A percentile compares a stretch with the other conserved stretches of the same genome.
These are phyloP conservation scores for Coniochaeta prunicola DNA, from an alignment of 2,329 filamentous ascomycete species.

Conservation along the genomic window DNA sequence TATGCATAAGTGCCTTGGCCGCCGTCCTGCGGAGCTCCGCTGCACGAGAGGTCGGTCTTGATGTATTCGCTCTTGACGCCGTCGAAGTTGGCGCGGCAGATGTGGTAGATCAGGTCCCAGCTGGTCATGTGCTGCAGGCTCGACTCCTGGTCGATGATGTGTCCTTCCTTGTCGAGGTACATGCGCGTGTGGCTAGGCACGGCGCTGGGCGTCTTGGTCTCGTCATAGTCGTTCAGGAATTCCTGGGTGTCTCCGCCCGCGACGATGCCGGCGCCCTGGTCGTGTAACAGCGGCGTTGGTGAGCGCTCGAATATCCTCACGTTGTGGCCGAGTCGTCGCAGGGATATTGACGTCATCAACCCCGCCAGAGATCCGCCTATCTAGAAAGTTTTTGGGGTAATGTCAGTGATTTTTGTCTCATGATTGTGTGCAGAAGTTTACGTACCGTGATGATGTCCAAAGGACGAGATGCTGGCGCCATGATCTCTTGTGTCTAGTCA, in stretches of 20 bases:
- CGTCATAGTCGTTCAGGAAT: slow-evolving; percentile 33
- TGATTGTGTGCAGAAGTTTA: background rate
- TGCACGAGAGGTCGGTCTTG: background rate
- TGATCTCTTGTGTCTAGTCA: background rate
- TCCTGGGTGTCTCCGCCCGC: slow-evolving; percentile 33
- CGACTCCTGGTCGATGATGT: background rate
- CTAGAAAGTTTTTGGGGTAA: background rate
- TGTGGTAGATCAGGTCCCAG: slow-evolving; percentile 4
- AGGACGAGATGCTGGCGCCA: background rate
- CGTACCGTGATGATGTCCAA: background rate
- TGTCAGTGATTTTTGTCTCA: background rate
- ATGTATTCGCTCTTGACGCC: background rate
- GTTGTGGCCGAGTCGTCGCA: slow-evolving; percentile 2
- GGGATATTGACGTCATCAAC: slow-evolving; percentile 3
- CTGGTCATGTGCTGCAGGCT: slow-evolving; percentile 3
- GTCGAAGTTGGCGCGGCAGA: slow-evolving; percentile 3
- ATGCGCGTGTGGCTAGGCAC: slow-evolving; percentile 22
- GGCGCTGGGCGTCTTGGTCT: slow-evolving; percentile 22
- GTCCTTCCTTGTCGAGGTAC: slow-evolving; percentile 20
- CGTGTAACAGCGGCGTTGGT: slow-evolving; percentile 18
- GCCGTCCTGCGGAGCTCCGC: background rate
- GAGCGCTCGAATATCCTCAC: slow-evolving; percentile 2
- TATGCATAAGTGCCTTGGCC: background rate
- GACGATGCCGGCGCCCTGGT: slow-evolving; percentile 40
- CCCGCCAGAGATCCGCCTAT: slow-evolving; percentile 4